Conservation (phyloP, 2,329 filamentous ascomycete genomes). For the Fusarium sublunatum region DNA sequence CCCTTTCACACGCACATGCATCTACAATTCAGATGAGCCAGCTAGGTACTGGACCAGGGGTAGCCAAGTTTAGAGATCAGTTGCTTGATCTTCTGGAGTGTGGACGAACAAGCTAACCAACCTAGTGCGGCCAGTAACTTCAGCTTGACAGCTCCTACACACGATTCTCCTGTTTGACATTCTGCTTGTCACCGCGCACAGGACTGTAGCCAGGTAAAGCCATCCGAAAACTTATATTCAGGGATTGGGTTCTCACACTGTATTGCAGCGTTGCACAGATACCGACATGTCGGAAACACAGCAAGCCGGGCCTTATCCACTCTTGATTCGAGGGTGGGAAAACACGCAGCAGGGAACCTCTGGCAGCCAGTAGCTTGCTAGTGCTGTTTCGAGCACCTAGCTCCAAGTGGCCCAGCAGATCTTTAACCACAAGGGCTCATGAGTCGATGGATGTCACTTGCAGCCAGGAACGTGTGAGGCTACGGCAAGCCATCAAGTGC, state of each 20-base stretch:
- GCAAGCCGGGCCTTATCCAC: slow-evolving; percentile 44
- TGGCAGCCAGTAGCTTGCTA: slow-evolving; percentile 30
- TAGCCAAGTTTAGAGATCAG: slow-evolving; percentile 1
- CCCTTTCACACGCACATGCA: slow-evolving; percentile 12
- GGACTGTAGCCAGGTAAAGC: background rate
- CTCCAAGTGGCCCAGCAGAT: slow-evolving; percentile 34
- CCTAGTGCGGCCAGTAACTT: slow-evolving; percentile 2
- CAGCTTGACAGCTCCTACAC: background rate
- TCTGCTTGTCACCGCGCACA: background rate
- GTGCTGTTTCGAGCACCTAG: slow-evolving; percentile 37
- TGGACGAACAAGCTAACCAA: slow-evolving; percentile 5
- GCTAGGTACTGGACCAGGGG: slow-evolving; percentile 3
- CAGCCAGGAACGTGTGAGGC: slow-evolving; percentile 49
- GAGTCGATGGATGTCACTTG: slow-evolving; percentile 46
- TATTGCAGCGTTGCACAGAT: slow-evolving; percentile 32
- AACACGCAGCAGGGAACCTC: slow-evolving; percentile 23
- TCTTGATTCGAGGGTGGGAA: slow-evolving; percentile 29
- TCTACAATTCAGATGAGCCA: slow-evolving; percentile 31
- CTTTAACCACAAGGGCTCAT: slow-evolving; percentile 38
- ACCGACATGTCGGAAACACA: slow-evolving; percentile 47
- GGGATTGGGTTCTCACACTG: slow-evolving; percentile 11
- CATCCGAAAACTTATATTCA: slow-evolving; percentile 11
- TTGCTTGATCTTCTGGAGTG: slow-evolving; percentile 13
- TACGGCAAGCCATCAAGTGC: slow-evolving; percentile 47
- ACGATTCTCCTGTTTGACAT: slow-evolving; percentile 8